These are phyloP conservation scores for Starmerella tilneyi DNA, from an alignment of 805 yeast species.

Conservation along the genomic window DNA sequence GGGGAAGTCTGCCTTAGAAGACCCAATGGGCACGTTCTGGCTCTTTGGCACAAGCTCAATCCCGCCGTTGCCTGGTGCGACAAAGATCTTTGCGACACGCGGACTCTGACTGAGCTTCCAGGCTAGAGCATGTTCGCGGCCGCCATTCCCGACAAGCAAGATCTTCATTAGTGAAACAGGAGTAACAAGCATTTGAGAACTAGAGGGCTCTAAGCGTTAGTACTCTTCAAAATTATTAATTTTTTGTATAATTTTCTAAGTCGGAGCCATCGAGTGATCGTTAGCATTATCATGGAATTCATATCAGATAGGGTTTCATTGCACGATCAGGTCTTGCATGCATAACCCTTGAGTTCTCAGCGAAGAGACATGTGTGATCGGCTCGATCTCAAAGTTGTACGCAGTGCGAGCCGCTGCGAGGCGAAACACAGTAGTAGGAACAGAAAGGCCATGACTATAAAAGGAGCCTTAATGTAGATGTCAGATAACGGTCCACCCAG, in stretches of 20 bases:
- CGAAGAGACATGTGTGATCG: slow-evolving; percentile 14
- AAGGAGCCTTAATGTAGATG: slow-evolving; percentile 48
- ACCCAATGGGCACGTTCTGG: slow-evolving; percentile 58
- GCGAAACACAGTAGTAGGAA: slow-evolving; percentile 23
- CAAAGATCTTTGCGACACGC: slow-evolving; percentile 60
- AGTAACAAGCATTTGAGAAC: not conserved
- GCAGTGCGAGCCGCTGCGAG: slow-evolving; percentile 9
- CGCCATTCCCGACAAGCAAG: slow-evolving; percentile 92
- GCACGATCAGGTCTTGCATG: not conserved
- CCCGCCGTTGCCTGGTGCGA: slow-evolving; percentile 98
- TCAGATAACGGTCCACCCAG: slow-evolving; percentile 56
- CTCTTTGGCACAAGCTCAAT: slow-evolving; percentile 46
- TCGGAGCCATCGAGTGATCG: too few species aligned
- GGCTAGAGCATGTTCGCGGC: slow-evolving; percentile 94
- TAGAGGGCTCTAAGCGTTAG: too few species aligned
- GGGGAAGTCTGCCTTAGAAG: slow-evolving; percentile 57
- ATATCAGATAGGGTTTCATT: not conserved
- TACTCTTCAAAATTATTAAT: too few species aligned
- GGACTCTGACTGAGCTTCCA: slow-evolving; percentile 82
- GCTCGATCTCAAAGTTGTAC: slow-evolving; percentile 9
- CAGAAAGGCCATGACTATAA: slow-evolving; percentile 42
- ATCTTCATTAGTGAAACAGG: slow-evolving; percentile 39
- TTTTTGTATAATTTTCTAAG: too few species aligned
- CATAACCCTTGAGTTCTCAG: not conserved
- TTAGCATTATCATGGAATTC: too few species aligned